Conservation (phyloP, 1,284 basidiomycete species). For the Cryptococcus deneoformans region DNA sequence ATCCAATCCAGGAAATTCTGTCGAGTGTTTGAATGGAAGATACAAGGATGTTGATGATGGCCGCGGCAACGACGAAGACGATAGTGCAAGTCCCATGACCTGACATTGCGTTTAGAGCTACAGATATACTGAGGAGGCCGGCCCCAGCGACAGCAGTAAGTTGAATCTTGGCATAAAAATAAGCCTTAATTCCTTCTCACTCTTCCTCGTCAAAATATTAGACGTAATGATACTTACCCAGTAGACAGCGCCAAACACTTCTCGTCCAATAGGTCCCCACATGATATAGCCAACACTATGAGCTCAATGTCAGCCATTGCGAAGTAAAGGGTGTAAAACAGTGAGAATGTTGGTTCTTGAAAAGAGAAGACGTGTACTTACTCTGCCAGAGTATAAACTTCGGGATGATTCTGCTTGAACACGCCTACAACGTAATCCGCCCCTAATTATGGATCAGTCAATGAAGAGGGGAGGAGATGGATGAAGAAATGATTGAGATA, state of each 20-base stretch:
- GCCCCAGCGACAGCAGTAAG: slow-evolving; percentile 28
- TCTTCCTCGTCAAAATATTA: too few relatives aligned
- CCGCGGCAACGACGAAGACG: slow-evolving; percentile 37
- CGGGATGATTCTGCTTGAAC: slow-evolving; percentile 41
- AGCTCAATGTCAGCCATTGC: background rate
- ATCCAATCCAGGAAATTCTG: slow-evolving; percentile 45
- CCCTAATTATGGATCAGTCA: slow-evolving; percentile 16
- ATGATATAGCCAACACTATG: slow-evolving; percentile 36
- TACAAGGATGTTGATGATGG: slow-evolving; percentile 8
- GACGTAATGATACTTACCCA: slow-evolving; percentile 8
- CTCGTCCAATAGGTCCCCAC: slow-evolving; percentile 32
- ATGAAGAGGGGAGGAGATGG: background rate
- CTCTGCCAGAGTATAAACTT: slow-evolving; percentile 28
- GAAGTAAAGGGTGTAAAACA: too few relatives aligned
- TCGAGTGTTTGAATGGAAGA: slow-evolving; percentile 30
- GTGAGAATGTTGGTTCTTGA: too few relatives aligned
- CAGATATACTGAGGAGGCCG: slow-evolving; percentile 37
- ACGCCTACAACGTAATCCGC: slow-evolving; percentile 35
- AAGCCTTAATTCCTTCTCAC: background rate
- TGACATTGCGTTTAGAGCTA: slow-evolving; percentile 48
- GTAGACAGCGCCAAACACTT: slow-evolving; percentile 32
- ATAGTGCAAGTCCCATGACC: slow-evolving; percentile 44
- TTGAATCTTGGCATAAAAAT: slow-evolving; percentile 1
- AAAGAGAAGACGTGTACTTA: slow-evolving; percentile 1
- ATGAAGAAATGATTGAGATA: slow-evolving; percentile 18